Evolutionary conservation across 2,329 filamentous ascomycete genomes (phyloP), one percentile per base, ranked within the genome.

Genomic region (Aspergillus ruber): DNA sequence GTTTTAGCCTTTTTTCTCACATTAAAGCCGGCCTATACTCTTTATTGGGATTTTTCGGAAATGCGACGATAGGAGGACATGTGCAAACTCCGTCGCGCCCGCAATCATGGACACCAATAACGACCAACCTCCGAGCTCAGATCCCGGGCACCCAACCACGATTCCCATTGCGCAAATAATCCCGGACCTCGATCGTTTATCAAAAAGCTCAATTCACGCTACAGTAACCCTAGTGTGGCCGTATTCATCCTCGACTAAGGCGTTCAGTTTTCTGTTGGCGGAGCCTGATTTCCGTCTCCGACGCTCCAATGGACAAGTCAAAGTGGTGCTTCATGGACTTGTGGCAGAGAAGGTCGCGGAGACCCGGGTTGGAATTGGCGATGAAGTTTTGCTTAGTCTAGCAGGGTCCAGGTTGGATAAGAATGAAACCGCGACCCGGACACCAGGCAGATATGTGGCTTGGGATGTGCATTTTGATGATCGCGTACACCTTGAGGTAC

Each of bases 161-260:
- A 57, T 68, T 45, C 63, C 70, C 18, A 72, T 76, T 46, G 66
- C 71, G 39, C 56, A 68, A 49, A 61, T 76, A 17, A 66, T 65
- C 12, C 72, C 73, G 6, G 53, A 52, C 8, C 50, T 65, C 40
- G 57, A 66, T 13, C 20, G 56, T 23, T 40, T 53, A n/a, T 43
- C 56, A 13, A 47, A 58, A 20, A 58, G 58, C 42, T 67, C 63
- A 25, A 58, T 95, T 27, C 78, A 81, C 49, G 90, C 87, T 35
- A 75, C 86, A 13, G 81, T 96, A 18, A 91, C 89, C 7, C 81
- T 97, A 32, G 83, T 88, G 49, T 97, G 91, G 90, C 91, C 91
- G 0, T 96, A 88, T 68, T 95, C 87, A 54, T 86, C 85, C 18
- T 82, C 88, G 21, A 85, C 80, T 25, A 80, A 79, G 45, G 83